Base-by-base conservation (phyloP, 1,284 basidiomycete species). In the Ceratobasidium sp. region DNA sequence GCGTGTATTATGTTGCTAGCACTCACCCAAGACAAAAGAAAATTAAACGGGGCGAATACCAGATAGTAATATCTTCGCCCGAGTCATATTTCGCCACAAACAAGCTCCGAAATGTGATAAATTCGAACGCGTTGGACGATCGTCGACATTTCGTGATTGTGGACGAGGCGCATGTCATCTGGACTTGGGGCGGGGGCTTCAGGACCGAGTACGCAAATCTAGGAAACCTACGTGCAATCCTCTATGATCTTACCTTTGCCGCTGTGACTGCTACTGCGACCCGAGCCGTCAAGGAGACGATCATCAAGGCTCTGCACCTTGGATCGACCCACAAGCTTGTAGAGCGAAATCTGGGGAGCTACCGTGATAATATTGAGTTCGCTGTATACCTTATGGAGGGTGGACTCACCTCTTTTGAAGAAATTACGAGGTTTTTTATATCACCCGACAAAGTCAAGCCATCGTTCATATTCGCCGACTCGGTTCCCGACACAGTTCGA, bases 221-320 rank as follows among this genome's bases (percentile, higher is more conserved):
- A 2, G 67, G 67, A 12, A 69, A 55, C 28, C 49, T 69, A 2
- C 67, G 33, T 1, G 28, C 28, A 3, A 55, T 69, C 6, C 67
- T 69, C 26, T 40, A 15, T 20, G 26, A 42, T 3, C 2, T 39
- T 0, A 15, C 49, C 1, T 69, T 69, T 42, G 26, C 67, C 1
- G 67, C 49, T 20, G 67, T 56, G 39, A 69, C 67, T 33, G 67
- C 67, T 7, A 69, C 67, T 39, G 67, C 67, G 33, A 69, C 67
- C 4, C 20, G 7, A 20, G 12, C 49, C 1, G 53, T 69, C 6
- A 69, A 56, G 15, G 49, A 39, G 49, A 18, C 67, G 20, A 69
- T 69, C 7, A 46, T 42, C n/a, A 2, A 3, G 3, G 53, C 49
- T n/a, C 26, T 69, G 53, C 49, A 69, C 26, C 67, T 69, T 39